Evolutionary conservation across 257 asterid genomes (phyloP), one percentile per base, ranked within the genome.

Genomic region (Prunella vulgaris): DNA sequence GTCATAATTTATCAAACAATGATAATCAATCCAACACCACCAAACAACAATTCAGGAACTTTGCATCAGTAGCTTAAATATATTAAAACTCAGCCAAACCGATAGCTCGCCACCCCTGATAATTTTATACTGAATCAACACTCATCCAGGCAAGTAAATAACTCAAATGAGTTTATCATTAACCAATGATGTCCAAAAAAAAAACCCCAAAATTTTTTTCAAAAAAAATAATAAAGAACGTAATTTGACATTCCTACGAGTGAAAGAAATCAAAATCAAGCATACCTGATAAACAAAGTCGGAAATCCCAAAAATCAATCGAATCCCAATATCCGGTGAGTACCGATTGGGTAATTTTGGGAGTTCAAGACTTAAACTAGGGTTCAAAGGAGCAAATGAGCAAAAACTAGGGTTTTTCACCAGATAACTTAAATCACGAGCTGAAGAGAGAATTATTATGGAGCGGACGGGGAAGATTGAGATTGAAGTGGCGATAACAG

Each of bases 381-480:
- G 84, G 81, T 64, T 71, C 78, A 66, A 57, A 76, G 13, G 63
- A 49, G 71, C 78, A 66, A 57, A 73, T n/a, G 63, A 61, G 71
- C 76, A 64, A 72, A 78, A 80, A 46, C 80, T 84, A 84, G 84
- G 88, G 88, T 84, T 84, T 83, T 78, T 78, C 74, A 75, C 69
- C 63, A 30, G 38, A 38, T 12, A 79, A 66, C 74, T 76, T 7
- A 64, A 78, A 78, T 80, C 74, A 59, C 51, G 68, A 74, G 40
- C 60, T 76, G 69, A 14, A 20, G 77, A 54, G 68, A 24, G 68
- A 37, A 44, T 52, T 64, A 49, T 64, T 37, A 69, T 51, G 35
- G 72, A 28, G 52, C 13, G 44, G 35, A 69, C 58, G 63, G 52
- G 60, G 70, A 5, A 22, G 49, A 64, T 66, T 65, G 60, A 57